Percentiles rank a stretch among this genome's conserved stretches.
These are phyloP conservation scores for Diaporthe citrichinensis DNA, from an alignment of 2,329 filamentous ascomycete genomes.

Conservation along the genomic window DNA sequence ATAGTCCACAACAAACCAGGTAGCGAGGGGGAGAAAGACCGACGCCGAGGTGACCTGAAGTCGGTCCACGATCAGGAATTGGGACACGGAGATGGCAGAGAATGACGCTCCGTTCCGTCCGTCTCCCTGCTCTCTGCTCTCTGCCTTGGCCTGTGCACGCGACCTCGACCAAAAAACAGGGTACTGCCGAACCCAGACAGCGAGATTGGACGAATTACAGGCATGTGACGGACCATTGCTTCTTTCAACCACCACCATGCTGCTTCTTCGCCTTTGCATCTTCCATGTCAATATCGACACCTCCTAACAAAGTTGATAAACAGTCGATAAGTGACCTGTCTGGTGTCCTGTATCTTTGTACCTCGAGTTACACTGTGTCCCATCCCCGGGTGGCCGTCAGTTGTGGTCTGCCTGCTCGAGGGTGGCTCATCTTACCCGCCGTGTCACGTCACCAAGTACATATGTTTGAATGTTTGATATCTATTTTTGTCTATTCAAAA, in stretches of 20 bases:
- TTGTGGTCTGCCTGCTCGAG: not conserved
- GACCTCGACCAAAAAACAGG: conserved; percentile 20
- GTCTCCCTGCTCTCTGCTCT: not conserved
- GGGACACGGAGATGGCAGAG: conserved; percentile 1
- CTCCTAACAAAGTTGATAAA: not conserved
- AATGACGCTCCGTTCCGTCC: conserved; percentile 27
- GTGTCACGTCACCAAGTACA: not conserved
- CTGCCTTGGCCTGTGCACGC: conserved; percentile 39
- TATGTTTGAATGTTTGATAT: not conserved
- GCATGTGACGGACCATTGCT: conserved; percentile 38
- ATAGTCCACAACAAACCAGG: not conserved
- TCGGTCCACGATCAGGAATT: conserved; percentile 18
- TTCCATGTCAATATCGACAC: not conserved
- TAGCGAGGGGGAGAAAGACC: not conserved
- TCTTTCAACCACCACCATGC: conserved; percentile 27
- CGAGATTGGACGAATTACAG: conserved; percentile 13
- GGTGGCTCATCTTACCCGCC: not conserved
- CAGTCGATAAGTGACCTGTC: not conserved
- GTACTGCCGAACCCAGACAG: not conserved
- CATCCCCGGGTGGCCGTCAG: not conserved
- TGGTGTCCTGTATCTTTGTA: not conserved
- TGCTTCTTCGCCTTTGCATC: not conserved
- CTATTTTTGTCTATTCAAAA: not conserved
- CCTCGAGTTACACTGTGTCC: not conserved
- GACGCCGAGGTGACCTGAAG: conserved; percentile 26